Evolutionary conservation across 2,329 filamentous ascomycete genomes (phyloP).

Genomic region (Ophiosphaerella herpotricha): DNA sequence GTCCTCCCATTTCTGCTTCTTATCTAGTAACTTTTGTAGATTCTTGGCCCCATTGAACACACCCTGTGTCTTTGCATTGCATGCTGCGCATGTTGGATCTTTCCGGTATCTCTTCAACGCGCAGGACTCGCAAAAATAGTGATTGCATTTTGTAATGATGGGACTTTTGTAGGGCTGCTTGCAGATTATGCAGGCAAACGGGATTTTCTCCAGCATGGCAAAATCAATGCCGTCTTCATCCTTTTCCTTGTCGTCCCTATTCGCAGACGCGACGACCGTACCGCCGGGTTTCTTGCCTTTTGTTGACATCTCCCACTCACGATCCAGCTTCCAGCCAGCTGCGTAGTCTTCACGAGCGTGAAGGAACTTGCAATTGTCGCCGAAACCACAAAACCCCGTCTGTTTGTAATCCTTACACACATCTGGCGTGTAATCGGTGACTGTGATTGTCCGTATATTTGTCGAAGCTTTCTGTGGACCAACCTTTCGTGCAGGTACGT

Average conservation of each 20-base stretch:
- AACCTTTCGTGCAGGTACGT: slow-evolving; percentile 70
- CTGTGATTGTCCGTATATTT: slow-evolving; percentile 87
- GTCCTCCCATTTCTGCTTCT: slow-evolving; percentile 66
- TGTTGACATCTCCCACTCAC: slow-evolving; percentile 86
- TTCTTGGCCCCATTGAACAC: slow-evolving; percentile 89
- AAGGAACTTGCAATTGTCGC: slow-evolving; percentile 81
- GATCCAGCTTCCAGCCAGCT: slow-evolving; percentile 93
- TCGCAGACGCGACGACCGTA: slow-evolving; percentile 62
- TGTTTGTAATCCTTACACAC: slow-evolving; percentile 95
- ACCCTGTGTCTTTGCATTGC: slow-evolving; percentile 81
- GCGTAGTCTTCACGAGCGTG: slow-evolving; percentile 80
- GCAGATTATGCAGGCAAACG: slow-evolving; percentile 89
- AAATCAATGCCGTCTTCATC: slow-evolving; percentile 65
- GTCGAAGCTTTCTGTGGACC: slow-evolving; percentile 87
- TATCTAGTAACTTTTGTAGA: slow-evolving; percentile 77
- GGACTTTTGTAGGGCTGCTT: slow-evolving; percentile 77
- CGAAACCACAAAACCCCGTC: slow-evolving; percentile 68
- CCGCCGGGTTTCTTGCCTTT: slow-evolving; percentile 62
- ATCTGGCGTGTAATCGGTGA: slow-evolving; percentile 89
- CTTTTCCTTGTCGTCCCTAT: slow-evolving; percentile 49
- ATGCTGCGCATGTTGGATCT: slow-evolving; percentile 84
- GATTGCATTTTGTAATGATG: slow-evolving; percentile 85
- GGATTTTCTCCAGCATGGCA: slow-evolving; percentile 78
- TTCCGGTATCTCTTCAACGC: slow-evolving; percentile 85
- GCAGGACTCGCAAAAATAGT: slow-evolving; percentile 94